Evolutionary conservation across 495 filamentous ascomycete species (phyloP), one percentile per base, ranked within the genome.

Genomic region (Trichoderma reesei): DNA sequence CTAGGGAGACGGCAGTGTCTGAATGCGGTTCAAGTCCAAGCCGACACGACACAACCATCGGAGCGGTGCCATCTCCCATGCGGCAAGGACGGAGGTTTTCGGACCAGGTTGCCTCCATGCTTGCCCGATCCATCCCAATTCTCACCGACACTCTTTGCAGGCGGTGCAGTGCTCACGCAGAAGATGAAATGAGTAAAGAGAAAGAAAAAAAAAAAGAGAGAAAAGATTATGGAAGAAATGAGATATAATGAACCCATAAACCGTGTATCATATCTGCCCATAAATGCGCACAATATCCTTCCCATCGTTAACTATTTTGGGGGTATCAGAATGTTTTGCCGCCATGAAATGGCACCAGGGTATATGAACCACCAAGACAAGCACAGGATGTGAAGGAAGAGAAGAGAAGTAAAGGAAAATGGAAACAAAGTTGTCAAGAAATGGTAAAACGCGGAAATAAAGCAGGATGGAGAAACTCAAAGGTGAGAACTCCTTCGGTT

Each of bases 321-420:
- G 51, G 51, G 51, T 56, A 56, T 56, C 51, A 56, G 31, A 56
- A 56, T 56, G 51, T 13, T 56, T 56, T 33, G 26, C 51, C 18
- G 31, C 20, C 51, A 31, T 34, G 10, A 14, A 56, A 34, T 34
- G 31, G 51, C 31, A 14, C 20, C 51, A 56, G 51, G 51, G 51
- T 56, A 56, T 56, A 56, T 56, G 51, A 56, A 56, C 51, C 51
- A 34, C 51, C 51, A 56, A 34, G 31, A 34, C 51, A 34, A 56
- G 51, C 51, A 14, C 51, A 56, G 26, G 20, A 56, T 56, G 51
- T 34, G 51, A 34, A 33, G 51, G 51, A 31, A 56, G 10, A 51
- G 51, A 36, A 56, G 18, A 56, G 51, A 56, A 56, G 51, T 20
- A 18, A 18, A 56, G 14, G 26, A 56, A 56, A 56, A 51, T 37